A percentile compares a stretch with the other conserved stretches of the same genome.
Evolutionary conservation across 768 basidiomycete genomes (phyloP).

Genomic region (Rhizopogon vulgaris): DNA sequence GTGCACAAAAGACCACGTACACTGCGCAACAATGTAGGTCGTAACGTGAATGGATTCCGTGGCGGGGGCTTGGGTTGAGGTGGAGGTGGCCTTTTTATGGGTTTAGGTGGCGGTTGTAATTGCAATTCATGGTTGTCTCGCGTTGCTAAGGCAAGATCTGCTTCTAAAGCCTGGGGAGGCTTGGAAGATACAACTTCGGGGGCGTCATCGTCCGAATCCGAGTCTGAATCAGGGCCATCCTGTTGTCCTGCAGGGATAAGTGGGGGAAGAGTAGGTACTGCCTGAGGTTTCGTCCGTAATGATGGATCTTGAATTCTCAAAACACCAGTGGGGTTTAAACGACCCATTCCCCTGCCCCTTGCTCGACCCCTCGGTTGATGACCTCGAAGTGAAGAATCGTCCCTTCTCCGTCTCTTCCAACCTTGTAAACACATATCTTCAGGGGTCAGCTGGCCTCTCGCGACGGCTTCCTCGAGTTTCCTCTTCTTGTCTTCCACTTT

Average conservation of each 20-base stretch:
- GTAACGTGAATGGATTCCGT: constrained; percentile 59
- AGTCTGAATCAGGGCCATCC: constrained; percentile 16
- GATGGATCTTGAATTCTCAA: background rate
- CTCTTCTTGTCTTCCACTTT: constrained; percentile 76
- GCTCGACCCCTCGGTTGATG: constrained; percentile 8
- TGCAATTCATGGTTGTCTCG: constrained; percentile 4
- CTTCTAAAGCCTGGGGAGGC: constrained; percentile 10
- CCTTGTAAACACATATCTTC: constrained; percentile 36
- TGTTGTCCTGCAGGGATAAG: background rate
- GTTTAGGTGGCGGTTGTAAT: constrained; percentile 6
- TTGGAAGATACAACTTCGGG: constrained; percentile 63
- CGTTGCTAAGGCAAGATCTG: background rate
- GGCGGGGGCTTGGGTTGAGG: constrained; percentile 44
- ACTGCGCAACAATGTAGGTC: constrained; percentile 71
- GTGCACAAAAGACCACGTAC: constrained; percentile 35
- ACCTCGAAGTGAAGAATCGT: constrained; percentile 15
- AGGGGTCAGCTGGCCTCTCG: constrained; percentile 66
- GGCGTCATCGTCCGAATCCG: constrained; percentile 34
- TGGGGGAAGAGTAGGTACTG: background rate
- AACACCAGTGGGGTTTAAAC: constrained; percentile 1
- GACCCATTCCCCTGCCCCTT: constrained; percentile 27
- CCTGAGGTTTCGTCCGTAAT: background rate
- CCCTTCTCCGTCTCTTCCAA: constrained; percentile 36
- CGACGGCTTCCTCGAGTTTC: constrained; percentile 70
- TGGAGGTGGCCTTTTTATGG: constrained; percentile 17